Evolutionary conservation across 192 early-diverging fungal species (phyloP).

Genomic region (Coemansia sp.): DNA sequence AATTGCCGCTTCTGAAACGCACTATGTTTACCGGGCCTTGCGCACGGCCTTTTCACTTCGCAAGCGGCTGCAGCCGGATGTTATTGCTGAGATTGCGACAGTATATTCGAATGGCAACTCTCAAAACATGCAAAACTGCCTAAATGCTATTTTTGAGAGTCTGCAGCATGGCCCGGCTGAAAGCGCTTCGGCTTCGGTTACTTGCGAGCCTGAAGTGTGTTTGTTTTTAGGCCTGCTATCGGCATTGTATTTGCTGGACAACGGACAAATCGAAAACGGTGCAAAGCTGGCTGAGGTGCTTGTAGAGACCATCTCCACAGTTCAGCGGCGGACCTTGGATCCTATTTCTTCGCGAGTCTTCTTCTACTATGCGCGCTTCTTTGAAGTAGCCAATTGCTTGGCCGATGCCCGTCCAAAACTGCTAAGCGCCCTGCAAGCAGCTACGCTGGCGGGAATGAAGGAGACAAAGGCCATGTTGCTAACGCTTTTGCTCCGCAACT

Average conservation of each 20-base stretch:
- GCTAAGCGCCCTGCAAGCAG: slow-evolving; percentile 83
- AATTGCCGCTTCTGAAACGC: slow-evolving; percentile 78
- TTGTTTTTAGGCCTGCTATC: slow-evolving; percentile 81
- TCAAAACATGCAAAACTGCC: slow-evolving; percentile 21
- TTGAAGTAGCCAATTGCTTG: slow-evolving; percentile 69
- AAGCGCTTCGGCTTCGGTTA: slow-evolving; percentile 14
- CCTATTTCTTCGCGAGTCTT: slow-evolving; percentile 84
- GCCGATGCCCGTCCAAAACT: slow-evolving; percentile 75
- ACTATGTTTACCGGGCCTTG: slow-evolving; percentile 86
- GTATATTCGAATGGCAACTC: slow-evolving; percentile 33
- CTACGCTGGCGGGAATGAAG: slow-evolving; percentile 85
- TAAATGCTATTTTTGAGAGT: slow-evolving; percentile 10
- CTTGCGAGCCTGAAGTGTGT: slow-evolving; percentile 73
- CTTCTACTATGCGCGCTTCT: slow-evolving; percentile 93
- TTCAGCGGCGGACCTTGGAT: slow-evolving; percentile 90
- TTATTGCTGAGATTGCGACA: slow-evolving; percentile 61
- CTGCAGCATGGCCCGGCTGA: slow-evolving; percentile 16
- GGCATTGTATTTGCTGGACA: slow-evolving; percentile 80
- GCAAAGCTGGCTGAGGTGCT: slow-evolving; percentile 64
- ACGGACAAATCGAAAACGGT: slow-evolving; percentile 68
- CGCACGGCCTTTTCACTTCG: slow-evolving; percentile 78
- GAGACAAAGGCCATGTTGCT: slow-evolving; percentile 84
- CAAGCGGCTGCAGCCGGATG: slow-evolving; percentile 66
- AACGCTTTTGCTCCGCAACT: slow-evolving; percentile 89
- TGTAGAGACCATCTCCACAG: slow-evolving; percentile 59